Evolutionary conservation across 495 filamentous ascomycete genomes (phyloP).

Genomic region (Sordaria brevicollis): DNA sequence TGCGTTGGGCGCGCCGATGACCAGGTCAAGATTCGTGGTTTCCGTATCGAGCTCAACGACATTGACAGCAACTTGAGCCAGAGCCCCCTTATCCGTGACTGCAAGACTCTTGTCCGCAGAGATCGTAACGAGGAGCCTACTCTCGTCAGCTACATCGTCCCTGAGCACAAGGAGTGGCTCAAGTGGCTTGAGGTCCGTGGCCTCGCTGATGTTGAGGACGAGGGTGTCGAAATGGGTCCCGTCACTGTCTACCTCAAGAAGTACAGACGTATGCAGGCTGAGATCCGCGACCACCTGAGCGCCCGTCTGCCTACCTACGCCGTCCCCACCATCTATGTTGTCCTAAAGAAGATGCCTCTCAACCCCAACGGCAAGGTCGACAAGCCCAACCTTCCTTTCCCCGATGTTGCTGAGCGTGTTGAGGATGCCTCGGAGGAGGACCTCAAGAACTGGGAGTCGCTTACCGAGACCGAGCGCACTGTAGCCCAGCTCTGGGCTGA

Average conservation of each 20-base stretch:
- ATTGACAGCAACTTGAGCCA: slow-evolving; percentile 79
- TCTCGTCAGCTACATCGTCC: slow-evolving; percentile 85
- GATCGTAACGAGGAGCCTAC: slow-evolving; percentile 87
- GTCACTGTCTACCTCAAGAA: slow-evolving; percentile 44
- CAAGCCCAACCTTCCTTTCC: slow-evolving; percentile 83
- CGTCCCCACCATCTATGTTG: slow-evolving; percentile 69
- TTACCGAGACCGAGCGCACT: slow-evolving; percentile 31
- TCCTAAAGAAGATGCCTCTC: slow-evolving; percentile 69
- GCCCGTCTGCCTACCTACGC: slow-evolving; percentile 71
- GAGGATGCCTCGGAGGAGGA: slow-evolving; percentile 53
- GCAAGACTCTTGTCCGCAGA: slow-evolving; percentile 75
- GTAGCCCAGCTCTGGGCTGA: slow-evolving; percentile 29
- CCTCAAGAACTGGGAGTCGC: slow-evolving; percentile 55
- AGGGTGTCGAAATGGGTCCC: slow-evolving; percentile 34
- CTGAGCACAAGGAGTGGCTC: slow-evolving; percentile 63
- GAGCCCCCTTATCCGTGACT: slow-evolving; percentile 73
- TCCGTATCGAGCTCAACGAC: slow-evolving; percentile 89
- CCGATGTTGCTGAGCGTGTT: slow-evolving; percentile 49
- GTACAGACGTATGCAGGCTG: slow-evolving; percentile 56
- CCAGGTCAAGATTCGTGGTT: slow-evolving; percentile 93
- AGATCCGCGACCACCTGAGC: slow-evolving; percentile 66
- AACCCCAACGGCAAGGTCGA: slow-evolving; percentile 97
- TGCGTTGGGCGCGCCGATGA: slow-evolving; percentile 73
- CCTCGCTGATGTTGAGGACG: slow-evolving; percentile 38
- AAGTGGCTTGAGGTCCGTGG: slow-evolving; percentile 51